Evolutionary conservation across 2,329 filamentous ascomycete species (phyloP), one percentile per base, ranked within the genome.

Genomic region (Didymella segeticola): DNA sequence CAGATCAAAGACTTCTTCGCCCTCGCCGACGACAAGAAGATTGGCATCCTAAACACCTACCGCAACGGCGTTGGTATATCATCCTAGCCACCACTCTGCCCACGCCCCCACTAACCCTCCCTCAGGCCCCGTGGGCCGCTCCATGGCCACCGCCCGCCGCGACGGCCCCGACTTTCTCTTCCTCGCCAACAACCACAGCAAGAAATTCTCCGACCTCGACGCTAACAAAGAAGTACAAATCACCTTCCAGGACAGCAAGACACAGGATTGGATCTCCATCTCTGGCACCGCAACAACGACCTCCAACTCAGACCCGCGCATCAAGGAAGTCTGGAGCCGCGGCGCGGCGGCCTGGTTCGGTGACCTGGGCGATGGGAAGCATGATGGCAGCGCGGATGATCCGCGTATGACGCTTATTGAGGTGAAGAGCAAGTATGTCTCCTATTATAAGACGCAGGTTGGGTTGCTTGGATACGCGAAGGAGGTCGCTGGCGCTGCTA

Each of bases 81-180:
- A 22, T 12, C 17, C 7, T 14, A 50, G 45, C 50, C 33, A n/a
- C 23, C 33, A 47, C 15, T 46, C 19, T 20, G 11, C 25, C 29
- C 8, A 10, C n/a, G 4, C 37, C 23, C 22, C 31, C n/a, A 48
- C 47, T 57, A 53, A 56, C 31, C 52, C 8, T 11, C 14, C 15
- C 14, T 4, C 29, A 72, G 70, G 71, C 47, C 77, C 77, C 14
- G 75, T 79, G 27, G 74, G 74, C 30, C 78, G 80, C 55, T 76
- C 77, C 49, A 82, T 82, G 80, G 78, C 75, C 38, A 64, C 80
- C 22, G 77, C 78, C 47, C 78, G 90, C 87, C 73, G 90, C 46
- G 60, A 63, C 43, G 80, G 80, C 10, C 79, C 79, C 6, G 79
- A 82, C 66, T 79, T 82, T 64, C 75, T 81, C 60, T 82, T 80